These are phyloP conservation scores for Saprolegnia parasitica DNA, from an alignment of 352 stramenopile species.

Conservation along the genomic window DNA sequence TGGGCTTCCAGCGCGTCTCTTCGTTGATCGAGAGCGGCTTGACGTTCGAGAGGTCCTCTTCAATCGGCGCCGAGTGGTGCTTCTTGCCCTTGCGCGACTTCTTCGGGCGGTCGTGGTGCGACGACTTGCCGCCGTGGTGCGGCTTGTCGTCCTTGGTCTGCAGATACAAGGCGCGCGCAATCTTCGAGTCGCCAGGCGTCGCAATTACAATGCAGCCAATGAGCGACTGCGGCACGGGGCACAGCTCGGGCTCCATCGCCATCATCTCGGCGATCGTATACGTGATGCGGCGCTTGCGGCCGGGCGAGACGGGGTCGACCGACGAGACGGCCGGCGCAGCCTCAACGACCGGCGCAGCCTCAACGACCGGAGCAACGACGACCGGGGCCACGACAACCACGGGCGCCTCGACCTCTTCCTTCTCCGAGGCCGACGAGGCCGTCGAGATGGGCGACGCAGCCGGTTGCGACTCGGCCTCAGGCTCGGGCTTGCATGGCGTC, in stretches of 20 bases:
- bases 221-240: constrained; percentile 47
- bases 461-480: constrained; percentile 26
- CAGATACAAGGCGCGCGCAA: neutral
- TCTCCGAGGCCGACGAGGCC: neutral
- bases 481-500: constrained; percentile 28
- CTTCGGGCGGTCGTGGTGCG: constrained; percentile 10
- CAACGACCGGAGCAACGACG: constrained; percentile 40
- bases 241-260: constrained; percentile 57
- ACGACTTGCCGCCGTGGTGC: neutral
- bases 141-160: constrained; percentile 18
- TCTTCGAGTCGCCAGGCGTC: constrained; percentile 31
- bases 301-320: neutral
- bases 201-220: constrained; percentile 40
- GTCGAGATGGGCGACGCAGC: neutral
- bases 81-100: constrained; percentile 23
- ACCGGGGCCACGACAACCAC: constrained; percentile 31
- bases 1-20: constrained; percentile 79
- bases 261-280: constrained; percentile 76
- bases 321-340: neutral
- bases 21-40: constrained; percentile 73
- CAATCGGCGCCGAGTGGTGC: constrained; percentile 44
- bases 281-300: constrained; percentile 41
- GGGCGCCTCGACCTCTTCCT: neutral
- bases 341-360: neutral
- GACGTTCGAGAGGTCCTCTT: constrained; percentile 54